phyloP scores from a whole-genome alignment of 371 early-diverging fungal species.

The Rhizopus arrhizus region DNA sequence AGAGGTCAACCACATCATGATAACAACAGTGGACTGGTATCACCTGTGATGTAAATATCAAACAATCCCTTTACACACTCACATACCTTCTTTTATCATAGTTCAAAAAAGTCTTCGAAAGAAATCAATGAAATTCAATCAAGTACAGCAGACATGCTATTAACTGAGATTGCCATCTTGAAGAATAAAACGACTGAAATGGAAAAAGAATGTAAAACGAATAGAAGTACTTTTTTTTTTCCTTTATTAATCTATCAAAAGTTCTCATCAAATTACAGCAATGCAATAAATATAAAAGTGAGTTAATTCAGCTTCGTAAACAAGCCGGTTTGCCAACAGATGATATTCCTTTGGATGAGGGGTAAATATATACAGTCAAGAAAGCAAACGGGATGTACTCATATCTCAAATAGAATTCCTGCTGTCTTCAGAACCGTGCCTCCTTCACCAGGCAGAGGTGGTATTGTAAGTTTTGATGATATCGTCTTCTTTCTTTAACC shows the following conservation, averaged over 20 bases:
- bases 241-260: slow-evolving; percentile 12
- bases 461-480: slow-evolving; percentile 30
- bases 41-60: slow-evolving; percentile 6
- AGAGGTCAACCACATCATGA: slow-evolving; percentile 49
- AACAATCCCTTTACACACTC: too few relatives aligned
- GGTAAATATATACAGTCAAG: slow-evolving; percentile 27
- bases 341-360: slow-evolving; percentile 61
- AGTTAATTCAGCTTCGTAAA: slow-evolving; percentile 70
- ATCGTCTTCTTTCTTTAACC: not conserved
- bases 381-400: not conserved
- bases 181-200: slow-evolving; percentile 65
- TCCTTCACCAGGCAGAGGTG: slow-evolving; percentile 49
- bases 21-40: slow-evolving; percentile 10
- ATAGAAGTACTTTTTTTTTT: not conserved
- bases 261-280: slow-evolving; percentile 69
- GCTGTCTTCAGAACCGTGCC: slow-evolving; percentile 51
- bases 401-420: slow-evolving; percentile 31
- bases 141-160: slow-evolving; percentile 67
- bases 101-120: slow-evolving; percentile 51
- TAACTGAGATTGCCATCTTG: slow-evolving; percentile 67
- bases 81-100: not conserved
- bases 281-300: slow-evolving; percentile 70
- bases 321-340: slow-evolving; percentile 59
- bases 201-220: slow-evolving; percentile 70
- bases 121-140: slow-evolving; percentile 27